Evolutionary conservation across 2,329 filamentous ascomycete species (phyloP).

Genomic region (Fusarium haematococcum): DNA sequence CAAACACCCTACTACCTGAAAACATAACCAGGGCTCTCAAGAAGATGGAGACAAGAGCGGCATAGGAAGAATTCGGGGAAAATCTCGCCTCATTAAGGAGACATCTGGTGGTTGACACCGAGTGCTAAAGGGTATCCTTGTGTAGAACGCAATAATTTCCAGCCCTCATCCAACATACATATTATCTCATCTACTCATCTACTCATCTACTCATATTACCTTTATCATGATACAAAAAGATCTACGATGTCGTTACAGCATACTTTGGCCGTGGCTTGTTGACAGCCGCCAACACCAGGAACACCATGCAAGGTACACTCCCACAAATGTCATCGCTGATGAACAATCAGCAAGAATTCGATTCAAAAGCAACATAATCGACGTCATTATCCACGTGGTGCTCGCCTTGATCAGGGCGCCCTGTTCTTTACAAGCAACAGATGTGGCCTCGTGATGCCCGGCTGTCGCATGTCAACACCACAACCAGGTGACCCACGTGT

Average conservation of each 20-base stretch:
- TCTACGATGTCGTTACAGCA: slow-evolving; percentile 19
- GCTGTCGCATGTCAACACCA: slow-evolving; percentile 42
- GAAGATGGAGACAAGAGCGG: background rate
- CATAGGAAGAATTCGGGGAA: background rate
- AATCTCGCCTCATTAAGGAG: background rate
- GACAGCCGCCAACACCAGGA: slow-evolving; percentile 30
- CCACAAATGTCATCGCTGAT: background rate
- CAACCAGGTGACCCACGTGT: slow-evolving; percentile 42
- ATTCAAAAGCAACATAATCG: slow-evolving; percentile 7
- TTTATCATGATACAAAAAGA: background rate
- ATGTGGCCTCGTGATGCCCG: slow-evolving; percentile 35
- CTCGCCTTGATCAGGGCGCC: slow-evolving; percentile 2
- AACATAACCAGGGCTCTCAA: background rate
- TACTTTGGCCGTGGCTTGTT: slow-evolving; percentile 25
- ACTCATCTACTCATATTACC: background rate
- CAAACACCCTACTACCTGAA: background rate
- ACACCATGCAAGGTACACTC: slow-evolving; percentile 36
- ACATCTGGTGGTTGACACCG: background rate
- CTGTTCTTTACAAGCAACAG: slow-evolving; percentile 4
- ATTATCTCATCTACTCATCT: background rate
- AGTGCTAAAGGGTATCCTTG: no score
- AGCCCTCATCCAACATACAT: background rate
- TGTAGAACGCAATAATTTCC: background rate
- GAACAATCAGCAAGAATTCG: slow-evolving; percentile 20
- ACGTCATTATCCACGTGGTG: slow-evolving; percentile 41